Conservation (phyloP, 2,329 filamentous ascomycete species). For the Verticillium zaregamsianum region DNA sequence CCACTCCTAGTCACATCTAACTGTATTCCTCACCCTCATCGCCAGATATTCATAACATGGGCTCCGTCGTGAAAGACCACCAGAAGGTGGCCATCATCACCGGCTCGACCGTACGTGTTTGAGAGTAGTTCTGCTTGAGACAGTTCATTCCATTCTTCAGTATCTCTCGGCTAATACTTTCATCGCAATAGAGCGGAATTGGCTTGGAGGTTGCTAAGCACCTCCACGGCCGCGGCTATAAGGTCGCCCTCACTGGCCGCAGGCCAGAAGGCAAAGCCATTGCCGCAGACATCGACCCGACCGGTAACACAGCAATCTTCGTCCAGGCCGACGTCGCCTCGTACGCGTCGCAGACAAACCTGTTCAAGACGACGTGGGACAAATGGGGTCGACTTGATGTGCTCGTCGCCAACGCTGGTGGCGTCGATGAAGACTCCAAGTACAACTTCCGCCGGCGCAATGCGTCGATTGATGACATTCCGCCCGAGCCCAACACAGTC, state of each 20-base stretch:
- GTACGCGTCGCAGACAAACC: constrained; percentile 37
- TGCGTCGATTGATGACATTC: constrained; percentile 19
- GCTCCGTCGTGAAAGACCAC: neutral
- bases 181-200: constrained; percentile 36
- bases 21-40: neutral
- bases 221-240: constrained; percentile 19
- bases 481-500: constrained; percentile 36
- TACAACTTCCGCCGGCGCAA: constrained; percentile 30
- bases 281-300: constrained; percentile 22
- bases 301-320: constrained; percentile 35
- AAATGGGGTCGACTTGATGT: constrained; percentile 35
- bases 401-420: constrained; percentile 39
- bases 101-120: constrained; percentile 31
- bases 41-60: neutral
- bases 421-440: constrained; percentile 40
- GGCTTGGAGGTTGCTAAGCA: constrained; percentile 33
- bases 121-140: neutral
- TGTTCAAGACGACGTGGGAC: constrained; percentile 38
- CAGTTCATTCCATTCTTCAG: too few species aligned
- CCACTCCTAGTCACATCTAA: neutral
- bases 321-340: constrained; percentile 33
- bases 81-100: constrained; percentile 31
- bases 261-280: constrained; percentile 23
- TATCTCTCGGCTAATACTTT: too few species aligned
- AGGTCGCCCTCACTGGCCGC: constrained; percentile 28